These are phyloP conservation scores for Lignosus rhinocerotis DNA, from an alignment of 1,284 basidiomycete species.

Conservation along the genomic window DNA sequence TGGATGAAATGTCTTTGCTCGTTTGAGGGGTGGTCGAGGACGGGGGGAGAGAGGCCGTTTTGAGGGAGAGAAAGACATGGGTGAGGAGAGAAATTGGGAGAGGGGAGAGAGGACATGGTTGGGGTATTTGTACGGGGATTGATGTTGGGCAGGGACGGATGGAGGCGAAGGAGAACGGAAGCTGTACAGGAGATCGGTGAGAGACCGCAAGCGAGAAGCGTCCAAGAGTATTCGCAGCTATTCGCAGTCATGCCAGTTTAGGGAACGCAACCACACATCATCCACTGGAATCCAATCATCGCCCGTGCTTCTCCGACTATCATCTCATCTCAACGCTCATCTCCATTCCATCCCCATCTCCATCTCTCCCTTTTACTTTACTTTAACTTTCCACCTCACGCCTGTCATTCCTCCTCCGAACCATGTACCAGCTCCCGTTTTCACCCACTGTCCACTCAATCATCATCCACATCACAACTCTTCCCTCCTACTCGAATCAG, in stretches of 20 bases:
- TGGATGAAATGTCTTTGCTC: constrained; percentile 15
- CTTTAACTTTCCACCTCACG: not conserved
- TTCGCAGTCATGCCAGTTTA: constrained; percentile 11
- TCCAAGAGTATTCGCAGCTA: constrained; percentile 21
- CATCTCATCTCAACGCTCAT: constrained; percentile 14
- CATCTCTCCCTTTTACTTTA: not conserved
- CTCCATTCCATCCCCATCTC: constrained; percentile 9
- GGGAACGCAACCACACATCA: constrained; percentile 17
- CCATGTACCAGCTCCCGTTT: no score
- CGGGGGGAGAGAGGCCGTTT: constrained; percentile 10
- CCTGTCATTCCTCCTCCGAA: no score
- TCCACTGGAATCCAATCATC: constrained; percentile 16
- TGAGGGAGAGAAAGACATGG: constrained; percentile 10
- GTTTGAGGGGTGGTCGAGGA: constrained; percentile 13
- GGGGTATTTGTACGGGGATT: constrained; percentile 8
- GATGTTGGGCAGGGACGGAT: constrained; percentile 9
- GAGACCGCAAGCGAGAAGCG: constrained; percentile 22
- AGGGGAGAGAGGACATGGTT: not conserved
- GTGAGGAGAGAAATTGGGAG: not conserved
- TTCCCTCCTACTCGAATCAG: not conserved
- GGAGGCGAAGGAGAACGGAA: constrained; percentile 14
- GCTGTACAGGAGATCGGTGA: constrained; percentile 22
- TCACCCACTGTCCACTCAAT: no score
- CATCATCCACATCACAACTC: no score
- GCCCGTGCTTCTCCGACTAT: constrained; percentile 17